phyloP scores from a whole-genome alignment of 345 rosid species.

The Euphorbia pulcherrima region DNA sequence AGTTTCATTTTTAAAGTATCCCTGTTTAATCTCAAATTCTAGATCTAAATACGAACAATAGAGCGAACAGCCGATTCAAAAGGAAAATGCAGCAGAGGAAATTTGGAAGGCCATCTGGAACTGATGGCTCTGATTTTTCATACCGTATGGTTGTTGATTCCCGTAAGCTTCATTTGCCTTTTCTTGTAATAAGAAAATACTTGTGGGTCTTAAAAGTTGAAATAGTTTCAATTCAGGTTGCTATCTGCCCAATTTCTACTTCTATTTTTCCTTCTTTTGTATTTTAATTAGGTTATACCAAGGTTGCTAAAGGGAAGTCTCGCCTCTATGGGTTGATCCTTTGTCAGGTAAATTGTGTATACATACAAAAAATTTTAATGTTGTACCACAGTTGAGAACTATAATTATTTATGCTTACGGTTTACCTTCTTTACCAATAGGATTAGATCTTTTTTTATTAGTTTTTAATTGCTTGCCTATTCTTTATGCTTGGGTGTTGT shows the following conservation, averaged over 20 bases:
- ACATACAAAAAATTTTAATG: background rate
- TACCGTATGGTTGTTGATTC: conserved; percentile 88
- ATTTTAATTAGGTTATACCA: conserved; percentile 39
- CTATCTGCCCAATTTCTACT: background rate
- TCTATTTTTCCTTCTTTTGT: background rate
- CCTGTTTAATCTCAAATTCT: background rate
- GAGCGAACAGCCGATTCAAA: background rate
- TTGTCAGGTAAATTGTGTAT: conserved; percentile 35
- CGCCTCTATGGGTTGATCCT: conserved; percentile 30
- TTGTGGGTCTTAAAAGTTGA: background rate
- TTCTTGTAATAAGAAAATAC: background rate
- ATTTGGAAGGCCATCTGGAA: conserved; percentile 56
- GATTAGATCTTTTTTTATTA: background rate
- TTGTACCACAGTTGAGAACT: background rate
- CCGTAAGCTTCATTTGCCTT: conserved; percentile 42
- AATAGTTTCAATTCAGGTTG: background rate
- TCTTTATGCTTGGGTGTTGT: background rate
- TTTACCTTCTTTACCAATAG: background rate
- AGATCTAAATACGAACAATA: background rate
- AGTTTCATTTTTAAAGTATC: no score
- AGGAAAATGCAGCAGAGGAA: conserved; percentile 24
- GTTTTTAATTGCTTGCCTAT: background rate
- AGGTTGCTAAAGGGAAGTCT: conserved; percentile 52
- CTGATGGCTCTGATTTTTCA: conserved; percentile 85
- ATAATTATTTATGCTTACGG: background rate